Evolutionary conservation across 805 yeast genomes (phyloP), one percentile per base, ranked within the genome.

Genomic region (Candida patagonica): DNA sequence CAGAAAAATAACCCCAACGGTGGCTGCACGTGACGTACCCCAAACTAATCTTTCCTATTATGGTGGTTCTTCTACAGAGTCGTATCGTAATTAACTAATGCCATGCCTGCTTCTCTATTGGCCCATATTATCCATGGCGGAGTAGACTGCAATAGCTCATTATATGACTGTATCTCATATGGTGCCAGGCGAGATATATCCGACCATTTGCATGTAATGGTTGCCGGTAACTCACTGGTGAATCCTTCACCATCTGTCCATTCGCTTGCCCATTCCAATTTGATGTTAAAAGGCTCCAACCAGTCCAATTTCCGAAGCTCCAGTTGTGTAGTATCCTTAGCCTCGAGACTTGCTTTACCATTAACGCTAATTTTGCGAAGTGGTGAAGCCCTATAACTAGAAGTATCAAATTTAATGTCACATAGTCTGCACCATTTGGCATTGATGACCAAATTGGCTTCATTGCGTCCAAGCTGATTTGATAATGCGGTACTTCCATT

Each of bases 401-500:
- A 44, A 1, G 73, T 60, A 52, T 76, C 73, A 65, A 85, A 84
- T 15, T 59, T 60, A 26, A 86, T 45, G 20, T 65, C 66, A 59
- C 95, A 86, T 42, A 68, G 68, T 51, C 94, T 70, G 56, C 77
- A 79, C 24, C 76, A 74, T 12, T 68, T 68, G 2, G 72, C 83
- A 30, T 66, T 63, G 36, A 86, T 72, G 39, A 59, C 60, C 29
- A 86, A 51, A 32, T 78, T 78, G 1, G 84, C 87, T 15, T 70
- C 68, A 43, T 78, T 42, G 9, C 40, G 21, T 8, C 19, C 32
- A 6, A 16, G 20, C 27, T 12, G 12, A 6, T 17, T 35, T n/a
- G n/a, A n/a, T n/a, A n/a, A n/a, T 9, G 34, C 3, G 26, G 7
- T 12, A 10, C 10, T n/a, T 2, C 17, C 7, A 2, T 21, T 20